A percentile compares a stretch with the other conserved stretches of the same genome.
Evolutionary conservation across 2,329 filamentous ascomycete genomes (phyloP).

Genomic region (Aspergillus novofumigatus): DNA sequence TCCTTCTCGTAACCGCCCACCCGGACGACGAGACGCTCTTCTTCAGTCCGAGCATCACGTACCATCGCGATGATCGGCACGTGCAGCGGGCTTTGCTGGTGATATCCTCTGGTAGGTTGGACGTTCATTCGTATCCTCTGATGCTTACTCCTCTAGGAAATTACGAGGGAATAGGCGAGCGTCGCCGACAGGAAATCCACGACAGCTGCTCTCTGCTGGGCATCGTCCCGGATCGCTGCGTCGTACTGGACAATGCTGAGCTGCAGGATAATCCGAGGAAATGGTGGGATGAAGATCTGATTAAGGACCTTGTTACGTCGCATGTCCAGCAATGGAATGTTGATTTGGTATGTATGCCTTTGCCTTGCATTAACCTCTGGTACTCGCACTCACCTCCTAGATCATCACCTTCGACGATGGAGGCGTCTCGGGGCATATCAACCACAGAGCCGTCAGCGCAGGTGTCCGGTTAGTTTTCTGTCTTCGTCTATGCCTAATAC

Average conservation of each 20-base stretch:
- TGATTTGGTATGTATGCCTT: constrained; percentile 28
- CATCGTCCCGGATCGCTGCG: constrained; percentile 29
- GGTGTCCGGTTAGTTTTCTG: constrained; percentile 31
- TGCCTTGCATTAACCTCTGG: not conserved
- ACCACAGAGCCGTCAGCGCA: constrained; percentile 39
- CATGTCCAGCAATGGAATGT: constrained; percentile 37
- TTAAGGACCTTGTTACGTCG: constrained; percentile 30
- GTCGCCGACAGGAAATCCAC: constrained; percentile 17
- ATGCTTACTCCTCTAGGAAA: constrained; percentile 6
- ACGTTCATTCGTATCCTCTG: no score
- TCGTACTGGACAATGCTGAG: constrained; percentile 32
- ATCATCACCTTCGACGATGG: constrained; percentile 42
- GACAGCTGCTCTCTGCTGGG: constrained; percentile 20
- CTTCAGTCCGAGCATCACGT: constrained; percentile 23
- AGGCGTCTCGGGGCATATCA: constrained; percentile 40
- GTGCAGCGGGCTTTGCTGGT: constrained; percentile 19
- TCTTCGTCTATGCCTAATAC: not conserved
- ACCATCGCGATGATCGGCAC: constrained; percentile 12
- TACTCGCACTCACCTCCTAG: constrained; percentile 8
- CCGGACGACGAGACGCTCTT: constrained; percentile 27
- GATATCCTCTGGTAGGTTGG: constrained; percentile 13
- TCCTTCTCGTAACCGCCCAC: constrained; percentile 38
- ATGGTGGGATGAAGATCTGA: constrained; percentile 37
- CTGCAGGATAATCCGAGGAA: constrained; percentile 37
- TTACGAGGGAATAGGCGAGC: constrained; percentile 20